These are phyloP conservation scores for Wickerhamiella alocasiicola DNA, from an alignment of 805 yeast species.

Conservation along the genomic window DNA sequence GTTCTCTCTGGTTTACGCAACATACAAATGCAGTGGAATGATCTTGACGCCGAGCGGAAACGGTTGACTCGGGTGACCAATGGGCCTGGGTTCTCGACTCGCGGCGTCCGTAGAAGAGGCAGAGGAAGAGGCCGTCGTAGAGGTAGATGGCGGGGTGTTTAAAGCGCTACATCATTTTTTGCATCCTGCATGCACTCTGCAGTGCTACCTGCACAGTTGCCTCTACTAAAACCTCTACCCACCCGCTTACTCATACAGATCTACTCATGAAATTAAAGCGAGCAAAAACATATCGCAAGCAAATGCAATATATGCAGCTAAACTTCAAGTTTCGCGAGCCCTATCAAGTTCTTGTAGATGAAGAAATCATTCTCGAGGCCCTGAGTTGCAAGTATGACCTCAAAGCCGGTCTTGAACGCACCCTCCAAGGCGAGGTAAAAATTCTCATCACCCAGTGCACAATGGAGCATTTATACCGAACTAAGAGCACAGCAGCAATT, in stretches of 20 bases:
- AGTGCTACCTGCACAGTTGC: background rate
- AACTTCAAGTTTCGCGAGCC: constrained; percentile 91
- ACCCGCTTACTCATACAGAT: background rate
- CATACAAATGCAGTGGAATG: constrained; percentile 9
- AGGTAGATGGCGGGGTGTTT: constrained; percentile 11
- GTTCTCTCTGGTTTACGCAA: constrained; percentile 7
- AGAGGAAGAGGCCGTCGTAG: constrained; percentile 10
- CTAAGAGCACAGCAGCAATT: constrained; percentile 63
- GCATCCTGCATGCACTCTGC: too few relatives aligned
- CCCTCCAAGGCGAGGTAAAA: constrained; percentile 75
- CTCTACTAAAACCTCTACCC: background rate
- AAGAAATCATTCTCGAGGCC: constrained; percentile 56
- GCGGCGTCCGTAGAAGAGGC: constrained; percentile 8
- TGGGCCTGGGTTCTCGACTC: background rate
- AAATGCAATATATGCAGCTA: constrained; percentile 71
- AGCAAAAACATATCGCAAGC: constrained; percentile 88
- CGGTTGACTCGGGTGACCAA: background rate
- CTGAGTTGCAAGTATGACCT: constrained; percentile 61
- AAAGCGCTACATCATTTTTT: too few relatives aligned
- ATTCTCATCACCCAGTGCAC: constrained; percentile 93
- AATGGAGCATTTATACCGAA: constrained; percentile 68
- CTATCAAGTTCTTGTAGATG: constrained; percentile 79
- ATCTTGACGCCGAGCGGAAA: constrained; percentile 11
- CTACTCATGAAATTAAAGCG: constrained; percentile 80
- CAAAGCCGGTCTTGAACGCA: constrained; percentile 65